Percentiles rank a stretch among this genome's conserved stretches.
phyloP scores from a whole-genome alignment of 2,329 filamentous ascomycete genomes.

The Alternaria ventricosa region DNA sequence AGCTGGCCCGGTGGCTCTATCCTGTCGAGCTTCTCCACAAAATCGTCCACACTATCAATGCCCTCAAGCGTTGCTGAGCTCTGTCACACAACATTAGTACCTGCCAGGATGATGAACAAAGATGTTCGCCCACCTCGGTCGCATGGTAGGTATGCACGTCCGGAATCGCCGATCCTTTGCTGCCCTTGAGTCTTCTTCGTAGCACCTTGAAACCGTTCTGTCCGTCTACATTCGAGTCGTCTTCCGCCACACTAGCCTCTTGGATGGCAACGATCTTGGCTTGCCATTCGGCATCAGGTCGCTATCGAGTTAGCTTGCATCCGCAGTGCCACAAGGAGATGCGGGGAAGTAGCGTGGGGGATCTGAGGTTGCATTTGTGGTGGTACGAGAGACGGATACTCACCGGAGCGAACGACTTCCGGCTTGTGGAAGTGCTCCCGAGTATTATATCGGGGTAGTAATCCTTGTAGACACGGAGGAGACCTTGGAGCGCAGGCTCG shows the following conservation, averaged over 20 bases:
- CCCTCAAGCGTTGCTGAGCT: conserved; percentile 69
- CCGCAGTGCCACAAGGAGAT: conserved; percentile 19
- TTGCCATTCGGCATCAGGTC: conserved; percentile 79
- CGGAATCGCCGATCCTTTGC: conserved; percentile 62
- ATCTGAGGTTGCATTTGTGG: conserved; percentile 13
- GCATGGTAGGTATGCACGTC: conserved; percentile 76
- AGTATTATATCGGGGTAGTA: conserved; percentile 90
- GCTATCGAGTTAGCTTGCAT: conserved; percentile 47
- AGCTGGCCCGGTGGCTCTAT: conserved; percentile 84
- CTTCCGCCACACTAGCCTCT: conserved; percentile 57
- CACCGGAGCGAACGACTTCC: conserved; percentile 48
- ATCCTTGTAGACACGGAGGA: conserved; percentile 85
- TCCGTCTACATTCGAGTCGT: conserved; percentile 46
- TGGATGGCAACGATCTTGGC: conserved; percentile 72
- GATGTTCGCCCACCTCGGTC: conserved; percentile 59
- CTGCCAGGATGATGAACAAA: neutral
- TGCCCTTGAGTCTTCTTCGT: conserved; percentile 58
- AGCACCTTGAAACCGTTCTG: conserved; percentile 69
- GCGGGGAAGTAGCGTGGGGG: conserved; percentile 17
- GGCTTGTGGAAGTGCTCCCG: conserved; percentile 64
- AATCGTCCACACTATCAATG: conserved; percentile 71
- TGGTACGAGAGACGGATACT: conserved; percentile 36
- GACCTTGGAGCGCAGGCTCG: conserved; percentile 74
- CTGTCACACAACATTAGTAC: conserved; percentile 28
- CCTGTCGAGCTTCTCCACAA: conserved; percentile 76